phyloP scores from a whole-genome alignment of 495 filamentous ascomycete genomes.

The Penicillium antarcticum region DNA sequence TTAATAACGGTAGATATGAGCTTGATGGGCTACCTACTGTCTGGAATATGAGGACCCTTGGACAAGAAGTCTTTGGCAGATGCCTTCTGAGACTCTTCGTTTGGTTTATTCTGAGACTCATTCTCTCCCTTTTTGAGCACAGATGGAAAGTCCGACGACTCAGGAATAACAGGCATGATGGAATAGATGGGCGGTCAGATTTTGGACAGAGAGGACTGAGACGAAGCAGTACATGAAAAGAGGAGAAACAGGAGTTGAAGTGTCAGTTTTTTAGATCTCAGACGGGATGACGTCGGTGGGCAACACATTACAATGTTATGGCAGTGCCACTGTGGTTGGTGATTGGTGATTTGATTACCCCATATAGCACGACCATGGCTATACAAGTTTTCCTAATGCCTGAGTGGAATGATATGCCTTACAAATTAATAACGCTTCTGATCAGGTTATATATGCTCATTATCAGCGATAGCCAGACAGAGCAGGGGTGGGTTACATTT shows the following conservation, averaged over 20 bases:
- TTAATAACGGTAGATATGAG: not conserved
- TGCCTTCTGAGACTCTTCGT: constrained; percentile 30
- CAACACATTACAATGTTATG: not conserved
- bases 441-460: too few species aligned
- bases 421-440: too few species aligned
- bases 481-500: too few species aligned
- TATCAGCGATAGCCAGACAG: too few species aligned
- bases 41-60: constrained; percentile 46
- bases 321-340: too few species aligned
- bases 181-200: not conserved
- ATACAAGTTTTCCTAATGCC: too few species aligned
- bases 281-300: constrained; percentile 24
- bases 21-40: constrained; percentile 28
- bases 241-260: not conserved
- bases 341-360: too few species aligned
- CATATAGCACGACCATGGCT: too few species aligned
- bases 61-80: constrained; percentile 32
- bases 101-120: constrained; percentile 16
- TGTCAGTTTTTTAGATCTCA: constrained; percentile 13
- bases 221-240: too few species aligned
- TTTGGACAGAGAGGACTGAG: not conserved
- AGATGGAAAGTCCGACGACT: constrained; percentile 23
- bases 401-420: too few species aligned
- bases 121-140: constrained; percentile 20
- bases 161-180: constrained; percentile 38